Evolutionary conservation across 1,284 basidiomycete species (phyloP).

Genomic region (Malassezia yamatoensis): DNA sequence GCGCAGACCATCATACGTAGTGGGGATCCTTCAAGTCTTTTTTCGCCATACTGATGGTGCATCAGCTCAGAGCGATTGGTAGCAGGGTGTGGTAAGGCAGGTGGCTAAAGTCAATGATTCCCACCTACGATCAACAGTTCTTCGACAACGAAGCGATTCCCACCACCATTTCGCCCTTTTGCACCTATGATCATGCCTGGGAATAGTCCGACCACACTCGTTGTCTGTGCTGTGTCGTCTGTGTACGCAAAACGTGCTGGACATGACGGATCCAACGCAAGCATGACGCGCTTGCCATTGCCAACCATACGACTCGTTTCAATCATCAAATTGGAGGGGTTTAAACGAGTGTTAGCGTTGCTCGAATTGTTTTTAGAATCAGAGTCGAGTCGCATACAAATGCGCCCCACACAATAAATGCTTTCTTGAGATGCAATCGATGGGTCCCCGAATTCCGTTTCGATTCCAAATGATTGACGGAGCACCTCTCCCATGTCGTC

Average conservation of each 20-base stretch:
- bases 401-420: constrained; percentile 39
- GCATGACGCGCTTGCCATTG: constrained; percentile 28
- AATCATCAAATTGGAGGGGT: constrained; percentile 19
- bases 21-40: constrained; percentile 17
- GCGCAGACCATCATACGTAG: constrained; percentile 25
- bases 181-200: constrained; percentile 79
- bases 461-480: constrained; percentile 25
- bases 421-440: constrained; percentile 30
- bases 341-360: not conserved
- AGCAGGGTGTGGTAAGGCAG: constrained; percentile 32
- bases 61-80: constrained; percentile 23
- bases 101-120: constrained; percentile 18
- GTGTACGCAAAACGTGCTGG: constrained; percentile 25
- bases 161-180: constrained; percentile 83
- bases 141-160: constrained; percentile 69
- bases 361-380: not conserved
- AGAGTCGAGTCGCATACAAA: constrained; percentile 19
- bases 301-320: constrained; percentile 37
- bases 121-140: constrained; percentile 65
- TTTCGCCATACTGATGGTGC: constrained; percentile 19
- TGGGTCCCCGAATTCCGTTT: constrained; percentile 32
- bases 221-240: constrained; percentile 8
- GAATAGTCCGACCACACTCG: constrained; percentile 57
- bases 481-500: constrained; percentile 29
- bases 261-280: constrained; percentile 26